Evolutionary conservation across 805 yeast genomes (phyloP).

Genomic region (Schizosaccharomyces japonicus): DNA sequence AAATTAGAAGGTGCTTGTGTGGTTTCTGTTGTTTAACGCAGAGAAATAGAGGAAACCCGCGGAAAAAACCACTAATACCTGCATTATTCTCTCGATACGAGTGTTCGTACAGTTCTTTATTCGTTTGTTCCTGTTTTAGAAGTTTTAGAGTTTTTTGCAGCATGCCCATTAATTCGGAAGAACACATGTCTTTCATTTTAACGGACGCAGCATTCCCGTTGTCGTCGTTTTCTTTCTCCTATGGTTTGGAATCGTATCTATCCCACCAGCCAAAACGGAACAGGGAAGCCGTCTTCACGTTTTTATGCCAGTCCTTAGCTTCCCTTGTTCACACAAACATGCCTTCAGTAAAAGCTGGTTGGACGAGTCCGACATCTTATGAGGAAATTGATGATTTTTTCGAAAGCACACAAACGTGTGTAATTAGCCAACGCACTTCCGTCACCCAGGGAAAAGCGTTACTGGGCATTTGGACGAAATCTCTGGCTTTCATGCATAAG

Average conservation of each 20-base stretch:
- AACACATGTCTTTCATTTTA: not conserved
- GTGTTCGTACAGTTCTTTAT: too few relatives aligned
- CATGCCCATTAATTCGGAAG: not conserved
- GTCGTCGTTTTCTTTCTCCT: conserved; percentile 4
- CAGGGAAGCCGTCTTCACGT: not conserved
- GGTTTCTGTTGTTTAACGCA: too few relatives aligned
- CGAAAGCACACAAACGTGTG: conserved; percentile 1
- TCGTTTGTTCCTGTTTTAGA: too few relatives aligned
- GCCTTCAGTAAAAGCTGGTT: conserved; percentile 1
- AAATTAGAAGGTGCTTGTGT: too few relatives aligned
- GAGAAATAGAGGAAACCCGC: too few relatives aligned
- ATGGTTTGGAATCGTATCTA: conserved; percentile 4
- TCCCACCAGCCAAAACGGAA: not conserved
- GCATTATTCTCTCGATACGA: too few relatives aligned
- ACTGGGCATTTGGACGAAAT: not conserved
- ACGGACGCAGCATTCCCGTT: conserved; percentile 4
- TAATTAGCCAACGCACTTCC: not conserved
- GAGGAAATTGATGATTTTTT: not conserved
- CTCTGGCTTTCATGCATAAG: not conserved
- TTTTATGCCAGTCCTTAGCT: not conserved
- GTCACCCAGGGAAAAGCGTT: conserved; percentile 3
- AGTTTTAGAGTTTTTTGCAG: too few relatives aligned
- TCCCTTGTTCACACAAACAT: not conserved
- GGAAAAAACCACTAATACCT: too few relatives aligned
- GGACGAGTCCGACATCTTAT: not conserved